Evolutionary conservation across 2,329 filamentous ascomycete genomes (phyloP).

Genomic region (Aspergillus quadricinctus): DNA sequence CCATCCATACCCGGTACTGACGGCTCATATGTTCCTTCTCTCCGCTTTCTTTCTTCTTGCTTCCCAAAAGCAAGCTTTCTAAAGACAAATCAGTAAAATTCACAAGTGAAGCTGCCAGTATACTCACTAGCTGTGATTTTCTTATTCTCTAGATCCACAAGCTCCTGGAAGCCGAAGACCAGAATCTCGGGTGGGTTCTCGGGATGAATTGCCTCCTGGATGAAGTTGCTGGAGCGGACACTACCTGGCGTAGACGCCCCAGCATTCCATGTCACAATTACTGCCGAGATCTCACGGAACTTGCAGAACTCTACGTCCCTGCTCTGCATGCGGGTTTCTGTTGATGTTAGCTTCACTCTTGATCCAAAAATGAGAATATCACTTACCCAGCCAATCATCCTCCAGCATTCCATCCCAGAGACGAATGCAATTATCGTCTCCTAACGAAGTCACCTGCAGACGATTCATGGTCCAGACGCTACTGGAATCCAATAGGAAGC

Average conservation of each 20-base stretch:
- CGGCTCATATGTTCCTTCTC: constrained; percentile 89
- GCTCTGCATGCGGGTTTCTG: constrained; percentile 78
- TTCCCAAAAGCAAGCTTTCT: constrained; percentile 76
- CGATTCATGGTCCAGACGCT: constrained; percentile 82
- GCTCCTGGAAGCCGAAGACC: constrained; percentile 94
- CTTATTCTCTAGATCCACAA: constrained; percentile 98
- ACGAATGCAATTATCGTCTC: constrained; percentile 77
- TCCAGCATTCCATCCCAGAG: constrained; percentile 90
- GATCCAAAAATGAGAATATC: not conserved
- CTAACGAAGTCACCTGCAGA: constrained; percentile 79
- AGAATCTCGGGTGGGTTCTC: constrained; percentile 80
- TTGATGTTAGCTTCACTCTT: constrained; percentile 14
- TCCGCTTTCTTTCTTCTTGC: constrained; percentile 74
- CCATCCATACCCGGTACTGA: constrained; percentile 94
- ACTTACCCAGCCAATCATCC: constrained; percentile 80
- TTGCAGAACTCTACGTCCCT: constrained; percentile 78
- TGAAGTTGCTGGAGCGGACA: constrained; percentile 73
- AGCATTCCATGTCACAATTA: constrained; percentile 94
- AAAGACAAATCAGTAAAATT: constrained; percentile 23
- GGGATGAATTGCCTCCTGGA: constrained; percentile 72
- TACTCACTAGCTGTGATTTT: constrained; percentile 81
- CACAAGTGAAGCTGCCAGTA: not conserved
- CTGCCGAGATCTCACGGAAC: constrained; percentile 74
- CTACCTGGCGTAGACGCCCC: constrained; percentile 89
- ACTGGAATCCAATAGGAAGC: constrained; percentile 71